Conservation (phyloP, 495 filamentous ascomycete species). For the Pseudevernia furfuracea region DNA sequence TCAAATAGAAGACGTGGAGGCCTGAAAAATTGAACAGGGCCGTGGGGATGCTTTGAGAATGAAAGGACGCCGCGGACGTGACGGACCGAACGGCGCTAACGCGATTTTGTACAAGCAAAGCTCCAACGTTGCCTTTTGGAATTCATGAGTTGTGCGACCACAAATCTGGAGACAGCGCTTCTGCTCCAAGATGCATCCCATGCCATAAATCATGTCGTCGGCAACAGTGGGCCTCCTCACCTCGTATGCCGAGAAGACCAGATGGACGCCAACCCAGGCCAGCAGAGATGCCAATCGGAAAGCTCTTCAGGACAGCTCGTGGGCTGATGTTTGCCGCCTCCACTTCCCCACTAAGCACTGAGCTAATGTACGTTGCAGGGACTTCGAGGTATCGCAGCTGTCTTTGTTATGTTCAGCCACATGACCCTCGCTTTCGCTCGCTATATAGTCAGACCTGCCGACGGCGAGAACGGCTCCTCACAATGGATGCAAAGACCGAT, state of each 20-base stretch:
- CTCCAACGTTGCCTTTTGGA: background rate
- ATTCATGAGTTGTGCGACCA: background rate
- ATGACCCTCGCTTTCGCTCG: slow-evolving; percentile 46
- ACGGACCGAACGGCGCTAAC: background rate
- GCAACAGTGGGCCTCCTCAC: slow-evolving; percentile 22
- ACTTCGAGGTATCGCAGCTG: slow-evolving; percentile 47
- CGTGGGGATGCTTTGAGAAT: too few species aligned
- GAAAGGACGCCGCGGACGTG: background rate
- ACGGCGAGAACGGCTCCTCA: slow-evolving; percentile 33
- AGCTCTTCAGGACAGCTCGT: slow-evolving; percentile 21
- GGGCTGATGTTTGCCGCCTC: slow-evolving; percentile 22
- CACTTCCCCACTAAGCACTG: slow-evolving; percentile 5
- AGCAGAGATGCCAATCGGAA: slow-evolving; percentile 19
- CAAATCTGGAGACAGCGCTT: background rate
- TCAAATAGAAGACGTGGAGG: background rate
- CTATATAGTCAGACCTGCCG: slow-evolving; percentile 42
- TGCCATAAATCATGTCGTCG: slow-evolving; percentile 15
- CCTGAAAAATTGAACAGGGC: too few species aligned
- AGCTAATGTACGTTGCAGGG: slow-evolving; percentile 33
- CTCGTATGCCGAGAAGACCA: slow-evolving; percentile 17
- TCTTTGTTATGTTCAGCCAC: slow-evolving; percentile 49
- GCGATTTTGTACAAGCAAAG: background rate
- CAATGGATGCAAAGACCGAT: slow-evolving; percentile 45
- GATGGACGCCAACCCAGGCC: slow-evolving; percentile 19
- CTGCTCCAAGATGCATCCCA: background rate